Base-by-base conservation (phyloP, 345 rosid species). In the Syzygium aromaticum region DNA sequence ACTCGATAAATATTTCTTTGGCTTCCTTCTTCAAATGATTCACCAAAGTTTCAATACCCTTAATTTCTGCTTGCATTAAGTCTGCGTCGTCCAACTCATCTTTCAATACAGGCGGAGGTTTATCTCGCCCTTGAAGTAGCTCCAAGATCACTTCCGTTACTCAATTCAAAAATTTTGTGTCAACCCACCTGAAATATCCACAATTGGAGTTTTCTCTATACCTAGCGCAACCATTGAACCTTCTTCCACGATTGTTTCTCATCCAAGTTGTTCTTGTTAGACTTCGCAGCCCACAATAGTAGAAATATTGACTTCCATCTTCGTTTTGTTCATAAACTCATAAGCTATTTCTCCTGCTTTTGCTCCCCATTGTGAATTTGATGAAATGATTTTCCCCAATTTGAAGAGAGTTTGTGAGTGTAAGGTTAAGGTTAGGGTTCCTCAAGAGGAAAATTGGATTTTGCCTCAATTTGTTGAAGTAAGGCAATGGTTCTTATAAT, bases 141-240 rank as follows among this genome's bases (percentile, higher is more conserved):
- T 63, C 33, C 38, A 63, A 28, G 40, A 63, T 63, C 19, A 63
- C 40, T 5, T 28, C 11, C 77, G 7, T 63, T 63, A 19, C 5
- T 63, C 17, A 1, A 15, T 28, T 28, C 0, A 1, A 9, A 56
- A 56, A 56, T 23, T 23, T 56, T 23, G 14, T 0, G 0, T 56
- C 10, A 22, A 56, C 14, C 61, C 61, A 56, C 4, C 2, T 63
- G 21, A 63, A 14, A 28, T 63, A 28, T 63, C 21, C 77, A n/a
- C 21, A n/a, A 63, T 3, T 63, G 17, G 28, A 28, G 11, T 28
- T 8, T 28, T 63, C 11, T 63, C 5, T 3, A 28, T 28, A 63
- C 77, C 5, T 1, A 1, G 21, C 21, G 1, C 21, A 28, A 28
- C 38, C 77, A 14, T 28, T 19, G 21, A 3, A 15, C 77, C 40